Conservation (phyloP, 495 filamentous ascomycete genomes). For the Hypoxylon perforatum region DNA sequence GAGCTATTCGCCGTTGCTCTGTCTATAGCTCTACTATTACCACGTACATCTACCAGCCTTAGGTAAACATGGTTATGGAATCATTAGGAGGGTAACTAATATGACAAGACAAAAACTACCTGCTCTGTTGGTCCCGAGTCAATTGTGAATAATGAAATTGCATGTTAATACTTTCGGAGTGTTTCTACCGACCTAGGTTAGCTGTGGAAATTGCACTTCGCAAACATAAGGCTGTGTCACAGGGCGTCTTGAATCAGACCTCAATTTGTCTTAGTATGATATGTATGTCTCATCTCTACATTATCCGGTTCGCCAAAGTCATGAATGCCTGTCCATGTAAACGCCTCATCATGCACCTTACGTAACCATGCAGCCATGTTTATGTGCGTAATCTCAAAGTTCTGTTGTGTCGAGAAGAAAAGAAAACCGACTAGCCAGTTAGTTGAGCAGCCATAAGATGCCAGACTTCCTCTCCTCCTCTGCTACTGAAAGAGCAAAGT, state of each 20-base stretch:
- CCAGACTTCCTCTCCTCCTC: too few relatives aligned
- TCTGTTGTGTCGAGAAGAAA: too few relatives aligned
- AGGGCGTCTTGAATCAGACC: too few relatives aligned
- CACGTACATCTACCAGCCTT: slow-evolving; percentile 34
- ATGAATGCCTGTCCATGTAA: slow-evolving; percentile 2
- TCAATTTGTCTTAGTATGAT: slow-evolving; percentile 6
- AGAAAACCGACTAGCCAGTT: too few relatives aligned
- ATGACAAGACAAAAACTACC: slow-evolving; percentile 26
- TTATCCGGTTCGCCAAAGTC: neutral
- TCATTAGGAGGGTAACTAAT: slow-evolving; percentile 46
- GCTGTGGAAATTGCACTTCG: neutral
- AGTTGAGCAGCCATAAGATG: neutral
- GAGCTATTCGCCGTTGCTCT: slow-evolving; percentile 10
- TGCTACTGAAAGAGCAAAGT: too few relatives aligned
- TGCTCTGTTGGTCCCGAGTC: neutral
- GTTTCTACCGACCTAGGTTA: neutral
- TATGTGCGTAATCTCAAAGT: neutral
- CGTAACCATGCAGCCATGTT: slow-evolving; percentile 11
- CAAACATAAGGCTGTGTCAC: too few relatives aligned
- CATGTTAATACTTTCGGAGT: too few relatives aligned
- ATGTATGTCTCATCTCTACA: slow-evolving; percentile 6
- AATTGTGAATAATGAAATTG: slow-evolving; percentile 1
- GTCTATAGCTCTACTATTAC: slow-evolving; percentile 36
- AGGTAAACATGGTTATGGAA: slow-evolving; percentile 12
- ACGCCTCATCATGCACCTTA: neutral